Base-by-base conservation (phyloP, 2,329 filamentous ascomycete species). In the Fusarium guadeloupense region DNA sequence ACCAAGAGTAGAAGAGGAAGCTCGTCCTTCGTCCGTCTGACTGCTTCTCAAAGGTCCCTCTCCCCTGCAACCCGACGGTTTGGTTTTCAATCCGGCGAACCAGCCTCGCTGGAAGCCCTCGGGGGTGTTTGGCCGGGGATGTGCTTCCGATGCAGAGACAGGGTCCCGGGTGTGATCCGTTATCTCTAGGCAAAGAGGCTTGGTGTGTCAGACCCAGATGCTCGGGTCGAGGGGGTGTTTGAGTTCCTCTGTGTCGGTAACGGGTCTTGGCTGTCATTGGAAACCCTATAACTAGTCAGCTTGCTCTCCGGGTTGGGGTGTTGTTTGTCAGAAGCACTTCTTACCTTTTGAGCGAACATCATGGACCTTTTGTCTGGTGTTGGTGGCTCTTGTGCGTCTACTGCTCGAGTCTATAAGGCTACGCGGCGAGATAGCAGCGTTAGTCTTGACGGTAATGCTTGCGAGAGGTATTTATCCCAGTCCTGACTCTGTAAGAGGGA, bases 331-430 rank as follows among this genome's bases (percentile, higher is more conserved):
- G 10, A 43, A 20, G 20, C 20, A 21, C 14, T 16, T 38, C 35
- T n/a, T 25, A 21, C 34, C 19, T 23, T 5, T 20, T 16, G 25
- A 9, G 23, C 9, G n/a, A n/a, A n/a, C 17, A 34, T 35, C 40
- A 69, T 68, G 67, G 30, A 63, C 42, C 26, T 44, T 6, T 44
- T 68, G 6, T 58, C 34, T 31, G 67, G 67, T 9, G 55, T 69
- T 19, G 57, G 49, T n/a, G 56, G 59, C n/a, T 55, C 53, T 9
- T 67, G 59, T 35, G 19, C 61, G 12, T 60, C 57, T 1, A 53
- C 50, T 30, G 33, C 53, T 6, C 48, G 19, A 12, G 28, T 37
- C 12, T 19, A 12, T 9, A 46, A 45, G 8, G 23, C 40, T n/a
- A n/a, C 41, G 7, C 59, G 52, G 13, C 48, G 64, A 5, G 54